phyloP scores from a whole-genome alignment of 345 rosid genomes.

The Jatropha curcas region DNA sequence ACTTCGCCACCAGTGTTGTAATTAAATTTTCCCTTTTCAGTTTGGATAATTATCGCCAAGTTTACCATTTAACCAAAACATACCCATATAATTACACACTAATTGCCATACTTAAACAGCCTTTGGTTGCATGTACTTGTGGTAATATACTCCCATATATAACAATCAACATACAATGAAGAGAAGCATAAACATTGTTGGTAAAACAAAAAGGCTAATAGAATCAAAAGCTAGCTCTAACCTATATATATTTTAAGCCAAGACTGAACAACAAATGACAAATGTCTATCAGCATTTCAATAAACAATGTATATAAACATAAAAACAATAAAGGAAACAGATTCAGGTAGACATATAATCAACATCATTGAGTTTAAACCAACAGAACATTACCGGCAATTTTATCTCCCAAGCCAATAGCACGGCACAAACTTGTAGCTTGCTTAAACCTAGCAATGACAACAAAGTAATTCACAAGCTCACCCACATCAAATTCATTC shows the following conservation, averaged over 20 bases:
- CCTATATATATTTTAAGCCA: not conserved
- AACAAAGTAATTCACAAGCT: slow-evolving; percentile 46
- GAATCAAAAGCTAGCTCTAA: not conserved
- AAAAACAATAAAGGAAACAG: not conserved
- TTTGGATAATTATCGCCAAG: not conserved
- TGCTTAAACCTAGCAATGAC: slow-evolving; percentile 43
- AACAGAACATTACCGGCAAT: slow-evolving; percentile 37
- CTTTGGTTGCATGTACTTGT: not conserved
- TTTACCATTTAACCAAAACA: not conserved
- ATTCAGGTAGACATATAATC: not conserved
- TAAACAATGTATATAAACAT: not conserved
- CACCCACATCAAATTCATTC: slow-evolving; percentile 38
- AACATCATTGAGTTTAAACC: slow-evolving; percentile 7
- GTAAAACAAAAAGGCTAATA: not conserved
- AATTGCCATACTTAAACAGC: not conserved
- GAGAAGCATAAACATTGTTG: not conserved
- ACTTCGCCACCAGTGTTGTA: not conserved
- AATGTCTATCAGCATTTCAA: not conserved
- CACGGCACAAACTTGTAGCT: slow-evolving; percentile 45
- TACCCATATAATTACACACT: not conserved
- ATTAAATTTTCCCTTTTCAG: not conserved
- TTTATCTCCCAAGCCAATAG: slow-evolving; percentile 49
- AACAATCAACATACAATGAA: not conserved
- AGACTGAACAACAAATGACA: not conserved
- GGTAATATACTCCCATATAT: not conserved